Evolutionary conservation across 108 stramenopile genomes (phyloP), one percentile per base, ranked within the genome.

Genomic region (Fistulifera solaris): DNA sequence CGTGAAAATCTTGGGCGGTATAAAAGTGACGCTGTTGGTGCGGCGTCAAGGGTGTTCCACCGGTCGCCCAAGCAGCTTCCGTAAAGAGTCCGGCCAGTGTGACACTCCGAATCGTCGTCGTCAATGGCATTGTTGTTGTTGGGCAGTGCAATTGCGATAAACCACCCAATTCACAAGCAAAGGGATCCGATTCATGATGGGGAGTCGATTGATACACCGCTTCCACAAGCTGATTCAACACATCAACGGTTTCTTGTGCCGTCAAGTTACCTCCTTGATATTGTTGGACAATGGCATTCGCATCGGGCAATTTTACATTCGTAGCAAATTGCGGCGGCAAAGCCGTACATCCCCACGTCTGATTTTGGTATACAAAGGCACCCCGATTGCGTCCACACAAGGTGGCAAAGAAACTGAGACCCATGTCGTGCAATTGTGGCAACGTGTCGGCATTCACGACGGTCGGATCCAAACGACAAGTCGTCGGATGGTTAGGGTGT

Each of bases 331-430:
- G 54, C 14, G 24, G 1, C 18, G 77, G 77, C 12, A 78, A 59
- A 17, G 38, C 17, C 27, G 67, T 27, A 48, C 77, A 72, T 18
- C 66, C 53, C 49, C 45, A 49, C 44, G 23, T 35, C 8, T 68
- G 27, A 12, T 59, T 72, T 80, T 79, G 16, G 88, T 78, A 38
- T 1, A 91, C 89, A 65, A 94, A 91, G 18, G 85, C 89, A 39
- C 93, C 93, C 4, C 93, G 83, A 63, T 94, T 94, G 38, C 60
- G 64, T 15, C 89, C 85, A 63, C 93, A 94, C 23, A 78, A 54
- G 27, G 77, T 46, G 0, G 89, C 93, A 69, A 90, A 94, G 48
- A 87, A 58, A 23, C 76, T 69, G 17, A 80, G 50, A 8, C 81
- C 85, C 49, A 94, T 61, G 57, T 92, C 81, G 40, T 65, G 47